phyloP scores from a whole-genome alignment of 2,329 filamentous ascomycete genomes.

The Neofusicoccum parvum region DNA sequence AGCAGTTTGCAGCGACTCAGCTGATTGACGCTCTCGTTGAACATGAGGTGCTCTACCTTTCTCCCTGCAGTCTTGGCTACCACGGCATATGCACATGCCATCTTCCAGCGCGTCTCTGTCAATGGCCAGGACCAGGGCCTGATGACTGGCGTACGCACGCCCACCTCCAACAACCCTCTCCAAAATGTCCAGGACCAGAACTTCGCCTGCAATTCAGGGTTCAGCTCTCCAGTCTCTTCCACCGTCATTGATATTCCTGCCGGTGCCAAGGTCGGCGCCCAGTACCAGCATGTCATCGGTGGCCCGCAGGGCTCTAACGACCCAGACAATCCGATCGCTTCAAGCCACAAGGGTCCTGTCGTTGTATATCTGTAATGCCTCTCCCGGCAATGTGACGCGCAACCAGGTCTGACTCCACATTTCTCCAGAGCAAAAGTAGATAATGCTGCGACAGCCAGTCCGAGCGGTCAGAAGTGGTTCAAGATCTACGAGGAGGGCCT shows the following conservation, averaged over 20 bases:
- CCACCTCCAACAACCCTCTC: constrained; percentile 54
- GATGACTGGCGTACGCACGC: constrained; percentile 53
- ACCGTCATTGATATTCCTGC: constrained; percentile 53
- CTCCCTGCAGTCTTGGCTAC: constrained; percentile 28
- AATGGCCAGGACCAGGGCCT: constrained; percentile 54
- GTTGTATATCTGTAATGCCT: constrained; percentile 39
- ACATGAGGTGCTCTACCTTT: constrained; percentile 26
- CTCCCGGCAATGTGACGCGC: not conserved
- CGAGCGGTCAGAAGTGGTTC: constrained; percentile 46
- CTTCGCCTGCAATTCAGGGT: constrained; percentile 52
- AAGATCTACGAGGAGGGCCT: constrained; percentile 45
- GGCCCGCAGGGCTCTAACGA: constrained; percentile 53
- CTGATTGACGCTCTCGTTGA: not conserved
- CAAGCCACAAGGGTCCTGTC: constrained; percentile 49
- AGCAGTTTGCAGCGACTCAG: not conserved
- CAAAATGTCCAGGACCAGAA: constrained; percentile 50
- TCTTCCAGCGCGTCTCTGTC: constrained; percentile 53
- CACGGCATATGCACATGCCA: constrained; percentile 43
- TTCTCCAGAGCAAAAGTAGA: constrained; percentile 39
- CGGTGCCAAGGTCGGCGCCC: constrained; percentile 56
- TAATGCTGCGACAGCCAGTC: constrained; percentile 39
- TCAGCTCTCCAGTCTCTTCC: constrained; percentile 37
- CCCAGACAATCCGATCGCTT: constrained; percentile 53
- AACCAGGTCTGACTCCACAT: not conserved
- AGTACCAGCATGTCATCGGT: constrained; percentile 58